Conservation (phyloP, 305 asterid genomes). For the Fraxinus nigra region DNA sequence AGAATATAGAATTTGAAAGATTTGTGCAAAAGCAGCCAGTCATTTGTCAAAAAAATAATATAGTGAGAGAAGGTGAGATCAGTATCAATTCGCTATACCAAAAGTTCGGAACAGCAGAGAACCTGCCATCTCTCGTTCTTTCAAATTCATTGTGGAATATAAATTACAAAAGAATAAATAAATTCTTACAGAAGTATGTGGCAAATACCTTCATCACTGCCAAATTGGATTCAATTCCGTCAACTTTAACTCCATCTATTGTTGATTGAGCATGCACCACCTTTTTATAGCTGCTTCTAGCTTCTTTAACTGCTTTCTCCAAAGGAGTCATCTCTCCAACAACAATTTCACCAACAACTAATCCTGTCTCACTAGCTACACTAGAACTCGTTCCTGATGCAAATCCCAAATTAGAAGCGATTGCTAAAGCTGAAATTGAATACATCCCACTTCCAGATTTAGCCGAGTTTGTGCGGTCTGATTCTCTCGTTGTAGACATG, state of each 20-base stretch:
- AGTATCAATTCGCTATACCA: conserved; percentile 3
- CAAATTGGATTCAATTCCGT: conserved; percentile 79
- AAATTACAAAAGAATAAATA: not conserved
- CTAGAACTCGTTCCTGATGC: conserved; percentile 56
- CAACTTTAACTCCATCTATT: conserved; percentile 85
- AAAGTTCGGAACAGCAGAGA: conserved; percentile 13
- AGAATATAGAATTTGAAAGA: not conserved
- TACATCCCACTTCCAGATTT: conserved; percentile 49
- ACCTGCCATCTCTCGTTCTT: conserved; percentile 14
- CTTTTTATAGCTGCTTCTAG: conserved; percentile 69
- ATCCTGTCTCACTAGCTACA: conserved; percentile 41
- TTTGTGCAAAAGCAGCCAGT: conserved; percentile 4
- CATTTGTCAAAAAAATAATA: not conserved
- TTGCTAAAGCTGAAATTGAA: conserved; percentile 59
- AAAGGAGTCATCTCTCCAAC: conserved; percentile 74
- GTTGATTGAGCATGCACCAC: conserved; percentile 76
- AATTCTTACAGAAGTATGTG: conserved; percentile 5
- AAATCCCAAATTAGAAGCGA: conserved; percentile 71
- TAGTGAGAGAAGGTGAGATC: not conserved
- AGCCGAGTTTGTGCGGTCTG: conserved; percentile 40
- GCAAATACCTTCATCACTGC: conserved; percentile 84
- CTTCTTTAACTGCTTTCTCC: conserved; percentile 82
- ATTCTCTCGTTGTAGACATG: conserved; percentile 47
- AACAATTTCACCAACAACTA: conserved; percentile 72
- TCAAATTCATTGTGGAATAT: conserved; percentile 4